phyloP scores from a whole-genome alignment of 768 basidiomycete species.

The Hortiboletus campestris region DNA sequence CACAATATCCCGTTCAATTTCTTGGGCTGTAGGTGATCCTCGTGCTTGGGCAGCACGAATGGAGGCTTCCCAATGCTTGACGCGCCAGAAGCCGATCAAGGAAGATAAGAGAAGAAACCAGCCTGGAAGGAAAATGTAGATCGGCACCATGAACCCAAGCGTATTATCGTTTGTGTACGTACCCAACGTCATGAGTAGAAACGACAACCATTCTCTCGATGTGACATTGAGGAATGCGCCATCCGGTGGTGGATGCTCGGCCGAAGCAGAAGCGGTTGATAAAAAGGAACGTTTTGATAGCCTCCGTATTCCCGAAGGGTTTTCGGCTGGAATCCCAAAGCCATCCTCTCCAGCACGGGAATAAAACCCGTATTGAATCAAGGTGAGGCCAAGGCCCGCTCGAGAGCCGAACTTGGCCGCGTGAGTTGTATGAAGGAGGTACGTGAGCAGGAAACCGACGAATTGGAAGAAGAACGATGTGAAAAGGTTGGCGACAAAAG shows the following conservation, averaged over 20 bases:
- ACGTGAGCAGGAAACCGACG: constrained; percentile 89
- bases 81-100: constrained; percentile 75
- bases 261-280: constrained; percentile 21
- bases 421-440: constrained; percentile 88
- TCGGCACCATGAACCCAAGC: background rate
- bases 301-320: constrained; percentile 10
- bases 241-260: constrained; percentile 21
- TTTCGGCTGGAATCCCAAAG: constrained; percentile 24
- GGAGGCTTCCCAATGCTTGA: constrained; percentile 81
- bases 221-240: constrained; percentile 35
- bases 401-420: constrained; percentile 92
- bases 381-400: constrained; percentile 91
- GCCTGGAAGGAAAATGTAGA: constrained; percentile 40
- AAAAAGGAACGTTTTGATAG: constrained; percentile 21
- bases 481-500: constrained; percentile 77
- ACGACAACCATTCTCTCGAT: constrained; percentile 86
- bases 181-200: constrained; percentile 90
- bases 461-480: constrained; percentile 98
- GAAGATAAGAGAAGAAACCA: constrained; percentile 93
- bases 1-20: constrained; percentile 49
- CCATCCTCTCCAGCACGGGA: constrained; percentile 44
- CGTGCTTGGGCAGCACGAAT: constrained; percentile 47
- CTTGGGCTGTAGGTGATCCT: constrained; percentile 33
- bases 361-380: constrained; percentile 90
- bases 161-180: constrained; percentile 11